Evolutionary conservation across 2,329 filamentous ascomycete genomes (phyloP).

Genomic region (Cryoendolithus antarcticus): DNA sequence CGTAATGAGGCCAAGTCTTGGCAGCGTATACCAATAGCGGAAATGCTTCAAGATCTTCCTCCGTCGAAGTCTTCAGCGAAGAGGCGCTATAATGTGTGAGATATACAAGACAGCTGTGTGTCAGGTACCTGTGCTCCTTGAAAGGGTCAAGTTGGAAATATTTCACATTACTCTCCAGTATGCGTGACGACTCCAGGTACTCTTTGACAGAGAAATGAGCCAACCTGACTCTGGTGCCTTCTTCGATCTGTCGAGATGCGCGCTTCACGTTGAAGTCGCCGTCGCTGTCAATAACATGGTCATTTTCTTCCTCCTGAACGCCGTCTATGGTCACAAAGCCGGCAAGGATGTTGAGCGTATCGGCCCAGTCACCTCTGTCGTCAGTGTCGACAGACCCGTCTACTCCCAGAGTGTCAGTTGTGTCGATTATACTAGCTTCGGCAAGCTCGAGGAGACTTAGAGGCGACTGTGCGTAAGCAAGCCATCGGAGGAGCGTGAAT

Average conservation of each 20-base stretch:
- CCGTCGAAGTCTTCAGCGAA: slow-evolving; percentile 4
- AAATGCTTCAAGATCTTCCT: slow-evolving; percentile 6
- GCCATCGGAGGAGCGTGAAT: slow-evolving; percentile 7
- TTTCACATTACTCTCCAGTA: slow-evolving; percentile 4
- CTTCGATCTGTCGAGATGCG: not conserved
- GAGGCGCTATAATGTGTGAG: slow-evolving; percentile 6
- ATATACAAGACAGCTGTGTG: slow-evolving; percentile 10
- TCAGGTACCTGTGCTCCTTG: slow-evolving; percentile 6
- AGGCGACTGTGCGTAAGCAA: slow-evolving; percentile 7
- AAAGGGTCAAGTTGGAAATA: slow-evolving; percentile 7
- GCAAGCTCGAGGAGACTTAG: slow-evolving; percentile 7
- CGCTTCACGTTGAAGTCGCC: too few species aligned
- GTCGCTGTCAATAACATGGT: too few species aligned
- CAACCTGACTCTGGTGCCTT: slow-evolving; percentile 8
- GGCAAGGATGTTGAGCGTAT: slow-evolving; percentile 6
- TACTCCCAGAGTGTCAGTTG: not conserved
- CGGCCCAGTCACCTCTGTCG: slow-evolving; percentile 4
- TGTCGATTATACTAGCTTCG: slow-evolving; percentile 7
- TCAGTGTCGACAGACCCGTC: slow-evolving; percentile 4
- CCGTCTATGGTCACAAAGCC: slow-evolving; percentile 4
- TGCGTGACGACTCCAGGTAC: slow-evolving; percentile 12
- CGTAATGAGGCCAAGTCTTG: slow-evolving; percentile 7
- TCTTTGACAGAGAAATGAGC: slow-evolving; percentile 17
- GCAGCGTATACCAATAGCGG: slow-evolving; percentile 9
- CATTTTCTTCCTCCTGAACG: not conserved